Conservation (phyloP, 139 green algal genomes). For the Chlamydomonas eustigma region DNA sequence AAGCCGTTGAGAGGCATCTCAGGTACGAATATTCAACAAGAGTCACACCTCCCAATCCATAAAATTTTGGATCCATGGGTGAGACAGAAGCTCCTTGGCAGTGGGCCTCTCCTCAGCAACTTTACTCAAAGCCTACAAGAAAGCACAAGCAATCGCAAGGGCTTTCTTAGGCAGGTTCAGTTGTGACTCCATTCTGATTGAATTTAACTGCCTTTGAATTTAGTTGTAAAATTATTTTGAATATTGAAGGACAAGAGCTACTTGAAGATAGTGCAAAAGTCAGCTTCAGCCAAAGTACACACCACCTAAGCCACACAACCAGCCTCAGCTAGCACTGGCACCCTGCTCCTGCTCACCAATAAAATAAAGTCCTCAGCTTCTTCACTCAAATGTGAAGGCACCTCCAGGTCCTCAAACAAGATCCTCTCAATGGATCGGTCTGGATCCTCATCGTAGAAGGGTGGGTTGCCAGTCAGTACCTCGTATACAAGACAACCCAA, state of each 20-base stretch:
- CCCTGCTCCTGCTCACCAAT: background rate
- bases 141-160: too few species aligned
- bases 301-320: background rate
- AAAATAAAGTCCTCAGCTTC: slow-evolving; percentile 31
- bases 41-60: background rate
- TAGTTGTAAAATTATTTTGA: too few species aligned
- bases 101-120: slow-evolving; percentile 48
- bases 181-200: too few species aligned
- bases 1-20: background rate
- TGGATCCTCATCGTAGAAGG: slow-evolving; percentile 39
- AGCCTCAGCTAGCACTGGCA: too few species aligned
- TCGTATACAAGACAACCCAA: slow-evolving; percentile 50
- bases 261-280: background rate
- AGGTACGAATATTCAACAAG: background rate
- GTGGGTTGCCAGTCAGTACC: slow-evolving; percentile 44
- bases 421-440: slow-evolving; percentile 28
- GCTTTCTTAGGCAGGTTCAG: too few species aligned
- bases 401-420: slow-evolving; percentile 25
- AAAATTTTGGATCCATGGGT: slow-evolving; percentile 54
- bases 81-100: slow-evolving; percentile 56
- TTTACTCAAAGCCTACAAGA: slow-evolving; percentile 80
- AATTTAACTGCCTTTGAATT: too few species aligned
- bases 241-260: too few species aligned
- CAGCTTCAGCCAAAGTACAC: background rate
- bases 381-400: slow-evolving; percentile 17